Conservation (phyloP, 2,329 filamentous ascomycete genomes). For the Rosellinia necatrix region DNA sequence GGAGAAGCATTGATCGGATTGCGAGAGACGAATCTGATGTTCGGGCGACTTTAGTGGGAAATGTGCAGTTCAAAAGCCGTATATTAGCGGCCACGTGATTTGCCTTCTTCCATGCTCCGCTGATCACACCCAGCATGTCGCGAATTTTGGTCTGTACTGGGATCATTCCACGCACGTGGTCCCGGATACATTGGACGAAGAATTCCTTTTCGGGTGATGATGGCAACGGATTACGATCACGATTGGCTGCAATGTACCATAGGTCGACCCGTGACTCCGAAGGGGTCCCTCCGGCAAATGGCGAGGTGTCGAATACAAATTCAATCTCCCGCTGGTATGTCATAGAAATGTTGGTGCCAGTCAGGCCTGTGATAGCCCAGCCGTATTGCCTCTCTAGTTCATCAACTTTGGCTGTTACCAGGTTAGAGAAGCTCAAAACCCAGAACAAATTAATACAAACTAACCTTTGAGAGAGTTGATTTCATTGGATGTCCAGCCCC, state of each 20-base stretch:
- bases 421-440: conserved; percentile 42
- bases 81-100: conserved; percentile 63
- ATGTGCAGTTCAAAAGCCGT: conserved; percentile 63
- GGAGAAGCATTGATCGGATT: conserved; percentile 64
- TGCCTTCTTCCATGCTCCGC: conserved; percentile 69
- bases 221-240: conserved; percentile 57
- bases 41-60: conserved; percentile 66
- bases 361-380: conserved; percentile 72
- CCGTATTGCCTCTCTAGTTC: conserved; percentile 68
- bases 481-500: conserved; percentile 85
- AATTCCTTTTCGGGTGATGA: conserved; percentile 72
- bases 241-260: conserved; percentile 67
- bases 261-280: conserved; percentile 66
- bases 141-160: conserved; percentile 59
- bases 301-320: conserved; percentile 69
- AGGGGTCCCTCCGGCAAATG: conserved; percentile 52
- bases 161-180: conserved; percentile 65
- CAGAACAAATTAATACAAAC: conserved; percentile 29
- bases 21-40: conserved; percentile 68
- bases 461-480: conserved; percentile 78
- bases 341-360: conserved; percentile 70
- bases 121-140: conserved; percentile 63
- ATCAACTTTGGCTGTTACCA: conserved; percentile 63
- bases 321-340: conserved; percentile 74
- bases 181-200: conserved; percentile 73